Base-by-base conservation (phyloP, 805 yeast genomes). In the Metschnikowia kofuensis region DNA sequence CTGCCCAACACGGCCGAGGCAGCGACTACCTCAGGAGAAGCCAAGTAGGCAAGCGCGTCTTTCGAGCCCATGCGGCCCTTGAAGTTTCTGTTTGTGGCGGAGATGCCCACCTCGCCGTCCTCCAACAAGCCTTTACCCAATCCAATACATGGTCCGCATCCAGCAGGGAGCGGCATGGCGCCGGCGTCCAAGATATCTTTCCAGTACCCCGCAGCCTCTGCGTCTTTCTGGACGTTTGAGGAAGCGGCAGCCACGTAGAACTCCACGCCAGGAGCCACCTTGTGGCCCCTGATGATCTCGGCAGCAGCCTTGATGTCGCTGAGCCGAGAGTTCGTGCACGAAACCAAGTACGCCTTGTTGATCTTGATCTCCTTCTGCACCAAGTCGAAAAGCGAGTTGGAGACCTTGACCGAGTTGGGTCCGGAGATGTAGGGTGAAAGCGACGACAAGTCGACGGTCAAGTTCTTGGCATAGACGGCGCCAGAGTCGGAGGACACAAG, bases 131-230 rank as follows among this genome's bases (percentile, higher is more conserved):
- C 99, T 29, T 95, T 78, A 48, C 99, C 99, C 48, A 94, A 76
- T 35, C 99, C 99, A 64, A 94, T 94, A 75, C 99, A 94, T 26
- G 99, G 99, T 40, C 99, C 99, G 74, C 99, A 94, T 21, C 99
- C 99, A 13, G 99, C 96, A 16, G 98, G 98, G 59, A 94, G 80
- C 34, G 97, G 89, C 59, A 74, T 87, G 51, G 97, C 96, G 45
- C 99, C 99, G 9, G 98, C 96, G 48, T 85, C 92, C 42, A 94
- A 62, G 50, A 94, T 77, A 16, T 82, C 82, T 60, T 90, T 78
- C 99, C 99, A 95, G 13, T 96, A 95, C 48, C 99, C 99, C 39
- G 70, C 74, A 34, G 82, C 79, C 71, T 87, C 96, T 40, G 99
- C 99, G 58, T 91, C 97, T 58, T 79, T 79, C 73, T 92, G 97